A percentile compares a stretch with the other conserved stretches of the same genome.
These are phyloP conservation scores for Apiospora malaysiana DNA, from an alignment of 2,329 filamentous ascomycete species.

Conservation along the genomic window DNA sequence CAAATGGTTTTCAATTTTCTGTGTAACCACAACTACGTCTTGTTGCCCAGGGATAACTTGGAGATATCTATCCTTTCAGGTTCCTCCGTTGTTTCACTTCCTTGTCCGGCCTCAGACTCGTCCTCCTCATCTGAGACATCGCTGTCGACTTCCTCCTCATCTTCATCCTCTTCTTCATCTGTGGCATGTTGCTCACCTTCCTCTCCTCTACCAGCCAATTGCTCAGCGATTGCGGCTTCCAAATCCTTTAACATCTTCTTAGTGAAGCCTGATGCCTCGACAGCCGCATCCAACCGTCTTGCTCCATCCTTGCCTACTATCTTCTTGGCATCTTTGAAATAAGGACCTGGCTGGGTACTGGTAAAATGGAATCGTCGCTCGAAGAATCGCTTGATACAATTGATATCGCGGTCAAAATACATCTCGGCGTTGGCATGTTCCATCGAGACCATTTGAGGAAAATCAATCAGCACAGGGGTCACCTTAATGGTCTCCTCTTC, in stretches of 20 bases:
- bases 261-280: constrained; percentile 92
- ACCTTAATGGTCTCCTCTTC: constrained; percentile 54
- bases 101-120: constrained; percentile 30
- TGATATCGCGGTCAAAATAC: constrained; percentile 96
- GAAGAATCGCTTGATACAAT: constrained; percentile 95
- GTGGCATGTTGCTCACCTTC: constrained; percentile 44
- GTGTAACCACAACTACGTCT: constrained; percentile 30
- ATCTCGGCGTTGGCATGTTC: constrained; percentile 93
- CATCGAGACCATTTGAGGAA: constrained; percentile 97
- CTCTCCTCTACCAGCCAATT: constrained; percentile 57
- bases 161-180: constrained; percentile 45
- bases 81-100: constrained; percentile 27
- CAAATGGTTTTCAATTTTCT: constrained; percentile 19
- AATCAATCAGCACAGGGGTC: constrained; percentile 90
- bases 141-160: constrained; percentile 40
- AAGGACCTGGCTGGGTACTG: constrained; percentile 80
- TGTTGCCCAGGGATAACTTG: constrained; percentile 34
- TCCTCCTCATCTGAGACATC: constrained; percentile 37
- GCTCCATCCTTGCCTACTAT: constrained; percentile 68
- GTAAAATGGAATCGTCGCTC: constrained; percentile 86
- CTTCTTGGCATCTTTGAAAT: constrained; percentile 84
- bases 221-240: constrained; percentile 86
- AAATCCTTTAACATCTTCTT: constrained; percentile 97
- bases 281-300: constrained; percentile 80
- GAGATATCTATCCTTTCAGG: constrained; percentile 30